Evolutionary conservation across 306 rosid genomes (phyloP).

Genomic region (Canavalia ensiformis): DNA sequence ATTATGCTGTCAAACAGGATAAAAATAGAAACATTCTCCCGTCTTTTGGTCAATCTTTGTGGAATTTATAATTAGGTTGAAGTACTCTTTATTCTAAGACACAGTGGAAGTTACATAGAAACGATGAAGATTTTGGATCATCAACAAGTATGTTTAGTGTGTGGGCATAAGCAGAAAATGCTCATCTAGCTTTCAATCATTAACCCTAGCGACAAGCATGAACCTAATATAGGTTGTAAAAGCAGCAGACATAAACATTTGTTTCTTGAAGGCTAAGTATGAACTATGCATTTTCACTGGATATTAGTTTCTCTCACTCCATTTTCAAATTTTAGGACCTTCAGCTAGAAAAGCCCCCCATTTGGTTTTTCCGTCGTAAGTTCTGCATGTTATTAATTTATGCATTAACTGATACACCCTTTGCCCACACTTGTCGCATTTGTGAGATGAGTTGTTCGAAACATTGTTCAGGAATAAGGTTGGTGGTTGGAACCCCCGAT

Average conservation of each 20-base stretch:
- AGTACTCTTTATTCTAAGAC: not conserved
- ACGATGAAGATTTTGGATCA: constrained; percentile 14
- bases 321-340: not conserved
- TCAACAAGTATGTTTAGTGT: not conserved
- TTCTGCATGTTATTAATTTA: constrained; percentile 21
- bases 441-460: constrained; percentile 34
- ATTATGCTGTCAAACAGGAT: not conserved
- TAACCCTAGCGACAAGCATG: constrained; percentile 5
- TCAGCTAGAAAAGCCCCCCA: not conserved
- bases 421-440: constrained; percentile 24
- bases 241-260: constrained; percentile 14
- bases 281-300: not conserved
- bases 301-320: constrained; percentile 28
- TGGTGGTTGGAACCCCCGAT: constrained; percentile 45
- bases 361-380: constrained; percentile 5
- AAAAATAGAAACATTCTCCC: not conserved
- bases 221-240: constrained; percentile 9
- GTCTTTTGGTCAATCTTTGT: not conserved
- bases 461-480: constrained; percentile 56
- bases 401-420: constrained; percentile 22
- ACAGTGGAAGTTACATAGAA: constrained; percentile 15
- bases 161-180: not conserved
- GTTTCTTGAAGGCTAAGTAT: not conserved
- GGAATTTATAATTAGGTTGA: constrained; percentile 3
- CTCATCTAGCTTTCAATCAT: not conserved